phyloP scores from a whole-genome alignment of 1,284 basidiomycete species.

The Apiotrichum veenhuisii region DNA sequence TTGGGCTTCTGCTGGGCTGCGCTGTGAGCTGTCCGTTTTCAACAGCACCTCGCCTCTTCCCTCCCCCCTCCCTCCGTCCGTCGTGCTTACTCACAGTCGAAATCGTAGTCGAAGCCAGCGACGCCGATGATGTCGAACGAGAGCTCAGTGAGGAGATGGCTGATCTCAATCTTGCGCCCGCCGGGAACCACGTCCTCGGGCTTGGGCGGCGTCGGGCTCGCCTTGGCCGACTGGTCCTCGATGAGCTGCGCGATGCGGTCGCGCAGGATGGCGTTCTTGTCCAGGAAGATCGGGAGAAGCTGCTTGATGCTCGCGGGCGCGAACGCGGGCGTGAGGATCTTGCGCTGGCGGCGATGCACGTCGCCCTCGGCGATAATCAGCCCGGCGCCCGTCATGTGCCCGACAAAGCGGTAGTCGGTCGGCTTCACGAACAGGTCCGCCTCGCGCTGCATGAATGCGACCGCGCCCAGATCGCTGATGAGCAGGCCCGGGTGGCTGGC shows the following conservation, averaged over 20 bases:
- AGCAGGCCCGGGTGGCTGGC: conserved; percentile 50
- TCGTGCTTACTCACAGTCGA: conserved; percentile 36
- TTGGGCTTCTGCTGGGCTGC: conserved; percentile 19
- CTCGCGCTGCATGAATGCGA: conserved; percentile 60
- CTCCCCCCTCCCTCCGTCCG: too few relatives aligned
- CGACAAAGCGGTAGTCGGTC: conserved; percentile 58
- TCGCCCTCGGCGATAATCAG: conserved; percentile 49
- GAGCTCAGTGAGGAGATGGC: conserved; percentile 47
- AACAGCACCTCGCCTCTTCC: too few relatives aligned
- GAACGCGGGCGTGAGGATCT: conserved; percentile 48
- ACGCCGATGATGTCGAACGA: conserved; percentile 66
- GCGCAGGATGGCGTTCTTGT: conserved; percentile 58
- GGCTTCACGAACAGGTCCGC: conserved; percentile 66
- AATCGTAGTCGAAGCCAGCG: conserved; percentile 62
- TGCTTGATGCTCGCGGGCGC: conserved; percentile 41
- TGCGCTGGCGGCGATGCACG: conserved; percentile 55
- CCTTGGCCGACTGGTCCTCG: background rate
- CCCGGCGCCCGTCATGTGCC: conserved; percentile 39
- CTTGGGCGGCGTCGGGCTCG: conserved; percentile 2
- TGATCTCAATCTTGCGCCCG: conserved; percentile 14
- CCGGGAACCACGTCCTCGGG: conserved; percentile 15
- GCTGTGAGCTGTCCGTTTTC: conserved; percentile 7
- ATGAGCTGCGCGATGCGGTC: conserved; percentile 3
- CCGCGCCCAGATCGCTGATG: conserved; percentile 59
- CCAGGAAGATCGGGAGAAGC: conserved; percentile 58